These are phyloP conservation scores for Starmerella vitae DNA, from an alignment of 805 yeast species.

Conservation along the genomic window DNA sequence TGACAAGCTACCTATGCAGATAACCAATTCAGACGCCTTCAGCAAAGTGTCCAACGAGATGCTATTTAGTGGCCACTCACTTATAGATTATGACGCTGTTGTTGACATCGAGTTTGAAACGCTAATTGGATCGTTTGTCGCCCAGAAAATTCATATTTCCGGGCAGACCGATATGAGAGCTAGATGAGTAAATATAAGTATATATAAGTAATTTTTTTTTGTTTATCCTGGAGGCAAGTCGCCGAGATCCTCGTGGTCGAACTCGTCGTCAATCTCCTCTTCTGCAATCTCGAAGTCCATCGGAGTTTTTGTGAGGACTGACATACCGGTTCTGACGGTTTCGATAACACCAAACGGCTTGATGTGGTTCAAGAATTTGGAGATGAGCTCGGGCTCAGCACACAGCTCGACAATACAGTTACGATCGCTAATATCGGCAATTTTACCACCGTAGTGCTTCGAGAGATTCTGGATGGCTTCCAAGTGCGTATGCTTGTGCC, in stretches of 20 bases:
- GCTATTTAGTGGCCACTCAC: slow-evolving; percentile 31
- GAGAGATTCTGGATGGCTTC: slow-evolving; percentile 70
- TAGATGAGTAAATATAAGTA: background rate
- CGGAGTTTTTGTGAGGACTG: slow-evolving; percentile 96
- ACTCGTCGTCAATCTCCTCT: slow-evolving; percentile 36
- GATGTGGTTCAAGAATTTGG: slow-evolving; percentile 72
- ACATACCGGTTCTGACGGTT: slow-evolving; percentile 95
- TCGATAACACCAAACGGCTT: slow-evolving; percentile 95
- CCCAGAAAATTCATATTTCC: slow-evolving; percentile 8
- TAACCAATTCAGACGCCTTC: slow-evolving; percentile 33
- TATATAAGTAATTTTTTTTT: background rate
- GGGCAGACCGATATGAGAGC: slow-evolving; percentile 16
- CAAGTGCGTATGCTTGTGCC: slow-evolving; percentile 85
- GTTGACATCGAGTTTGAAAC: slow-evolving; percentile 26
- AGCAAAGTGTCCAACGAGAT: slow-evolving; percentile 34
- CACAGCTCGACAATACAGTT: slow-evolving; percentile 87
- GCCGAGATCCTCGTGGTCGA: slow-evolving; percentile 43
- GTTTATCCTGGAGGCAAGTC: slow-evolving; percentile 91
- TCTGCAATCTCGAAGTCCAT: slow-evolving; percentile 37
- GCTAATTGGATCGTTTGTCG: slow-evolving; percentile 8
- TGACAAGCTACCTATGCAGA: slow-evolving; percentile 32
- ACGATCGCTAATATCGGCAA: slow-evolving; percentile 84
- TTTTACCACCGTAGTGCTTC: slow-evolving; percentile 79
- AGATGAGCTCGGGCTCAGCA: slow-evolving; percentile 84
- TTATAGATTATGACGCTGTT: slow-evolving; percentile 28